Evolutionary conservation across 495 filamentous ascomycete species (phyloP).

Genomic region (Diplogelasinospora grovesii): DNA sequence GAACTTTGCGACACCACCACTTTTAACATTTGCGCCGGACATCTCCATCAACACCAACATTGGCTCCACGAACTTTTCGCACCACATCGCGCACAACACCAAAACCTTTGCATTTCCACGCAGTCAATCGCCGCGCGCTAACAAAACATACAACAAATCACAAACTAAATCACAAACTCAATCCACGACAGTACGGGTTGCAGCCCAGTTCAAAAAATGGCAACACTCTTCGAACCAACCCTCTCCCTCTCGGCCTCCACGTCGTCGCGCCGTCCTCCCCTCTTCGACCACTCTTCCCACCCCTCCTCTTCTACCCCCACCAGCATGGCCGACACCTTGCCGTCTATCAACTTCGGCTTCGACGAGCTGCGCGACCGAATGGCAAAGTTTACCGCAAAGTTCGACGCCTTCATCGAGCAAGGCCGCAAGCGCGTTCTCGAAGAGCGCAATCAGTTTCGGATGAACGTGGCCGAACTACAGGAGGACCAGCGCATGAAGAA

Average conservation of each 20-base stretch:
- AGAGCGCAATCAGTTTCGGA: constrained; percentile 88
- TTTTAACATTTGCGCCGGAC: no score
- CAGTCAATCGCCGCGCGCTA: no score
- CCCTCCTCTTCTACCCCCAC: no score
- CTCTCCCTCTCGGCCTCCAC: no score
- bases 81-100: not conserved
- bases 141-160: no score
- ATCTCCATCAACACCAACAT: constrained; percentile 1
- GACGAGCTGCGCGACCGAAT: constrained; percentile 93
- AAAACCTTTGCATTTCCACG: not conserved
- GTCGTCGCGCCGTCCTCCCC: constrained; percentile 66
- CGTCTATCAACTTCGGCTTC: constrained; percentile 91
- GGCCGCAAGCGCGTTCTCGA: constrained; percentile 83
- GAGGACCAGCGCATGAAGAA: constrained; percentile 88
- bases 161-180: constrained; percentile 5
- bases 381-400: constrained; percentile 83
- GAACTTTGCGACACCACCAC: not conserved
- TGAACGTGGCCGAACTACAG: constrained; percentile 82
- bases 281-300: constrained; percentile 42
- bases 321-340: constrained; percentile 72
- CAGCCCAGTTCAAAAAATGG: no score
- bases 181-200: no score
- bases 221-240: constrained; percentile 68
- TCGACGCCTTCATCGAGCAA: constrained; percentile 89
- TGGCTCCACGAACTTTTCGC: not conserved